Conservation (phyloP, 306 rosid genomes). For the Hylodesmum podocarpum region DNA sequence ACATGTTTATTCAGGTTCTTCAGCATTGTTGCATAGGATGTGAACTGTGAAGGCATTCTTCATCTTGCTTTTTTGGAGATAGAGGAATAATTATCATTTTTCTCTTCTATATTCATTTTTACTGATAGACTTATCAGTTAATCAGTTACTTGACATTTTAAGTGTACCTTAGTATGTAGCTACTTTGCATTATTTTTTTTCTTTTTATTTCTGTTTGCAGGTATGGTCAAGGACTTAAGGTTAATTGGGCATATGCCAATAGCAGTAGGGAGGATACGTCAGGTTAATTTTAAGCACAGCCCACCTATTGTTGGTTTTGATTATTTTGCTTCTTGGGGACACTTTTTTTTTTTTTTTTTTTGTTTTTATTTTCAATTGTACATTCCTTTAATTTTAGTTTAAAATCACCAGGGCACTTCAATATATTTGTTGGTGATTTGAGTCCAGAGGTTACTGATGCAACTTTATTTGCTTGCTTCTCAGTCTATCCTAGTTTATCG, state of each 20-base stretch:
- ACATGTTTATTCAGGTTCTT: slow-evolving; percentile 21
- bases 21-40: slow-evolving; percentile 16
- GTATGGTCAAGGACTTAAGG: slow-evolving; percentile 63
- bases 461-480: slow-evolving; percentile 71
- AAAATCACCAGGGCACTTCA: slow-evolving; percentile 69
- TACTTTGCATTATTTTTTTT: not conserved
- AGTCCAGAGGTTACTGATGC: slow-evolving; percentile 83
- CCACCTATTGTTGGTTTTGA: slow-evolving; percentile 17
- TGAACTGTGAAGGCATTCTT: slow-evolving; percentile 3
- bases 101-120: not conserved
- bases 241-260: slow-evolving; percentile 68
- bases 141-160: not conserved
- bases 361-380: slow-evolving; percentile 33
- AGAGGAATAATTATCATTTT: slow-evolving; percentile 21
- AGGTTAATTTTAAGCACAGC: slow-evolving; percentile 46
- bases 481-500: slow-evolving; percentile 77
- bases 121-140: slow-evolving; percentile 1
- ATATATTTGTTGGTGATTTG: slow-evolving; percentile 68
- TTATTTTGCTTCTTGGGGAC: slow-evolving; percentile 42
- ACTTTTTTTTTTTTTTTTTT: slow-evolving; percentile 22
- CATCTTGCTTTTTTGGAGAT: slow-evolving; percentile 12
- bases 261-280: slow-evolving; percentile 61
- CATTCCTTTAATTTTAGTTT: slow-evolving; percentile 47
- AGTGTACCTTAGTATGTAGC: not conserved
- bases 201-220: slow-evolving; percentile 36